Percentiles rank a stretch among this genome's conserved stretches.
phyloP scores from a whole-genome alignment of 169 alveolate species.

The Plasmodium vivax region DNA sequence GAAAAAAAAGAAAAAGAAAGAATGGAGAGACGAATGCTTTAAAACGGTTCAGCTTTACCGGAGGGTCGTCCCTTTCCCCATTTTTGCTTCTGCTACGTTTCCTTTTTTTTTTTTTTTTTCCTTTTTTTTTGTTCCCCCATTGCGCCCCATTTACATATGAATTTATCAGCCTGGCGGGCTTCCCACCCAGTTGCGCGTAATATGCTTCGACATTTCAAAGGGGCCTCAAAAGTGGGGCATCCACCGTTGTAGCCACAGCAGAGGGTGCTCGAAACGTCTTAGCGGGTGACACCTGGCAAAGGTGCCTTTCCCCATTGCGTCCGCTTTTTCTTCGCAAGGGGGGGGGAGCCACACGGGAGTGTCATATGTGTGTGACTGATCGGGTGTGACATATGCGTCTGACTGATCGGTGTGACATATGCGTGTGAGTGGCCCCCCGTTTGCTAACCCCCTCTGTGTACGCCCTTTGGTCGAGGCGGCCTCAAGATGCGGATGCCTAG shows the following conservation, averaged over 20 bases:
- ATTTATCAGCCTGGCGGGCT: neutral
- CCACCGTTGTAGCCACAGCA: neutral
- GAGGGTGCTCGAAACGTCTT: neutral
- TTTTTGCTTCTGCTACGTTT: neutral
- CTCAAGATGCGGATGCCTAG: neutral
- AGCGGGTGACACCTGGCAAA: neutral
- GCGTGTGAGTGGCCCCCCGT: neutral
- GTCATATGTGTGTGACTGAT: neutral
- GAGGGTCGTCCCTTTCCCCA: neutral
- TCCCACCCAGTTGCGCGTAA: neutral
- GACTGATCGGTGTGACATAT: too few relatives aligned
- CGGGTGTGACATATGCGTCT: too few relatives aligned
- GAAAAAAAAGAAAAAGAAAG: neutral
- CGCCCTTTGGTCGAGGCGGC: neutral
- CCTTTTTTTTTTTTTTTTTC: neutral
- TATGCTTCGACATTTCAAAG: neutral
- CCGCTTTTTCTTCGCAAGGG: neutral
- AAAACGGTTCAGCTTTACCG: neutral
- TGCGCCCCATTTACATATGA: neutral
- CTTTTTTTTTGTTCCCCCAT: neutral
- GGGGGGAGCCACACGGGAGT: neutral
- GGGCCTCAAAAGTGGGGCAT: neutral
- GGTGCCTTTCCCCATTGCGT: neutral
- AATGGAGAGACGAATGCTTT: neutral
- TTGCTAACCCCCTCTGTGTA: neutral